Evolutionary conservation across 768 basidiomycete species (phyloP).

Genomic region (Dioszegia hungarica): DNA sequence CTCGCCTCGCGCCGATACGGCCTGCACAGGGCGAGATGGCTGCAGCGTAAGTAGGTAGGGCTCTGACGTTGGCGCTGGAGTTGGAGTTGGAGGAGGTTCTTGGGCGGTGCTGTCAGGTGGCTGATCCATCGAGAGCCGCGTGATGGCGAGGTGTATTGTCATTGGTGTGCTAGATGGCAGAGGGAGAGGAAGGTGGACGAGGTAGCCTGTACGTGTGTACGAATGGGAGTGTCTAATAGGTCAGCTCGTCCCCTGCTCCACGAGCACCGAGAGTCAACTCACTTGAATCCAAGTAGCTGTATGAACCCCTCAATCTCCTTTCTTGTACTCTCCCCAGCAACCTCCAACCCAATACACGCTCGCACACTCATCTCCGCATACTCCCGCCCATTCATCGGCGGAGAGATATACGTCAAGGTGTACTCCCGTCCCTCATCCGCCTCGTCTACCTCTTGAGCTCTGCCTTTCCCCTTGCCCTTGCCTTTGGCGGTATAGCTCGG

Average conservation of each 20-base stretch:
- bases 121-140: neutral
- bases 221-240: constrained; percentile 24
- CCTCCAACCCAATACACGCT: constrained; percentile 23
- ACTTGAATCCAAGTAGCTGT: constrained; percentile 27
- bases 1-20: constrained; percentile 17
- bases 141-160: constrained; percentile 7
- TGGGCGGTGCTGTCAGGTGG: neutral
- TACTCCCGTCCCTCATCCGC: constrained; percentile 15
- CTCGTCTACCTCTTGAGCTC: neutral
- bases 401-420: constrained; percentile 20
- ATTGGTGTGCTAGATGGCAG: neutral
- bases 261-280: constrained; percentile 11
- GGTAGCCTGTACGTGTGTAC: constrained; percentile 15
- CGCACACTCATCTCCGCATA: constrained; percentile 26
- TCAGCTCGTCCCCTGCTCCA: neutral
- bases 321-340: constrained; percentile 8
- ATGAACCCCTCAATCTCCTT: constrained; percentile 27
- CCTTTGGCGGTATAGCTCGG: neutral
- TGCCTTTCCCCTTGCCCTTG: constrained; percentile 16
- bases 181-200: constrained; percentile 6
- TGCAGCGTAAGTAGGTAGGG: constrained; percentile 29
- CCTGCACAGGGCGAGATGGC: constrained; percentile 27
- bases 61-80: constrained; percentile 2
- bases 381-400: constrained; percentile 21
- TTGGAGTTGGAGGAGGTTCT: neutral